Percentiles rank a stretch among this genome's conserved stretches.
Conservation (phyloP, 2,329 filamentous ascomycete species). For the Aspergillus candidus region DNA sequence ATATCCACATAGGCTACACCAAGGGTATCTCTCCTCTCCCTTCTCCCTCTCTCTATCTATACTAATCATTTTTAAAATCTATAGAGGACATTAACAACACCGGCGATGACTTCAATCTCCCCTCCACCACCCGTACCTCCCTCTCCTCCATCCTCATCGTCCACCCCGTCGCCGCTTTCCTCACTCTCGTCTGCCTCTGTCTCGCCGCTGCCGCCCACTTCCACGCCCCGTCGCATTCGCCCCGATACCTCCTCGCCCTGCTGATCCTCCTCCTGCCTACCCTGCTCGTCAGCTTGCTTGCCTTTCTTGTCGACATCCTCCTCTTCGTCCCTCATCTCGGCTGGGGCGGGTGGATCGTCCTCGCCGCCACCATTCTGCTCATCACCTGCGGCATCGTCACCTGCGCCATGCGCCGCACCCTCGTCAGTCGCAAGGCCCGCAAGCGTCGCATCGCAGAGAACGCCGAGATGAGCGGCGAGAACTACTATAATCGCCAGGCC, state of each 20-base stretch:
- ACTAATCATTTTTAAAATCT: slow-evolving; percentile 8
- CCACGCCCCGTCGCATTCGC: slow-evolving; percentile 81
- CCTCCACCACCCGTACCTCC: slow-evolving; percentile 58
- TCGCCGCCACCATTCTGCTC: slow-evolving; percentile 81
- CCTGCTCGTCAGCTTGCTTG: slow-evolving; percentile 73
- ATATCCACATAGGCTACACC: slow-evolving; percentile 77
- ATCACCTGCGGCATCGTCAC: slow-evolving; percentile 76
- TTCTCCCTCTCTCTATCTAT: slow-evolving; percentile 1
- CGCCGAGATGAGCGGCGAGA: slow-evolving; percentile 93
- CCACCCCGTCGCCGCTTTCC: slow-evolving; percentile 80
- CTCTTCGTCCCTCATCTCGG: slow-evolving; percentile 89
- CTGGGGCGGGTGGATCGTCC: slow-evolving; percentile 91
- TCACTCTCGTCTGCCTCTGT: slow-evolving; percentile 77
- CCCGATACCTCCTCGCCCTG: slow-evolving; percentile 75
- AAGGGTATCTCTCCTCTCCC: slow-evolving; percentile 55
- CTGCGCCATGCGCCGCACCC: slow-evolving; percentile 87
- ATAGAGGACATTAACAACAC: slow-evolving; percentile 35
- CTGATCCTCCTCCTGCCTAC: slow-evolving; percentile 83
- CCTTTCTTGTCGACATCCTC: slow-evolving; percentile 88
- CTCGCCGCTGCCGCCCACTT: slow-evolving; percentile 78
- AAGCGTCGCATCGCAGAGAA: slow-evolving; percentile 89
- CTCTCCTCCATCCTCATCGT: slow-evolving; percentile 88
- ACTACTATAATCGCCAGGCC: slow-evolving; percentile 67
- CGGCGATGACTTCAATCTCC: slow-evolving; percentile 53
- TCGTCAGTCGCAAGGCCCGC: slow-evolving; percentile 87